Evolutionary conservation across 148 eudicot genomes (phyloP).

Genomic region (Fallopia convolvulus): DNA sequence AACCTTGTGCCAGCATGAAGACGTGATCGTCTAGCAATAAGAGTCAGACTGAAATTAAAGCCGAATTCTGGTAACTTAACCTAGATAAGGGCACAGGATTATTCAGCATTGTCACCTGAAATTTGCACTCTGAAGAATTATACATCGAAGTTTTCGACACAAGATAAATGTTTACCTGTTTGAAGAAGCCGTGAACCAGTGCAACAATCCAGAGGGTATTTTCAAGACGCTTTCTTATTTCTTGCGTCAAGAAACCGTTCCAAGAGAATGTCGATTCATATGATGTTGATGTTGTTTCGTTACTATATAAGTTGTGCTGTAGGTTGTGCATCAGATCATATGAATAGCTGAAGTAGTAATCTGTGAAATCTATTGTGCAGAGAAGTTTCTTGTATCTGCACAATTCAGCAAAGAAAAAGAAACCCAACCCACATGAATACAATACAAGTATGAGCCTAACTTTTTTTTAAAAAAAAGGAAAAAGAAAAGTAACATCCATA

Average conservation of each 20-base stretch:
- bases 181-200: constrained; percentile 78
- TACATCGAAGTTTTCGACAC: not conserved
- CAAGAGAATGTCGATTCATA: constrained; percentile 89
- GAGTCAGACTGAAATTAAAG: constrained; percentile 53
- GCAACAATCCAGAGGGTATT: constrained; percentile 89
- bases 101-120: not conserved
- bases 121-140: not conserved
- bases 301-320: constrained; percentile 56
- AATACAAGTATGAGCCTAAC: too few species aligned
- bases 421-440: constrained; percentile 32
- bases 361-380: constrained; percentile 63
- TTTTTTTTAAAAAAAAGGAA: too few species aligned
- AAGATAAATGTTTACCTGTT: constrained; percentile 47
- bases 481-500: not conserved
- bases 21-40: constrained; percentile 86
- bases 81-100: constrained; percentile 22
- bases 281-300: constrained; percentile 38
- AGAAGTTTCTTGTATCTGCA: constrained; percentile 81
- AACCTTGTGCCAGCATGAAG: constrained; percentile 93
- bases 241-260: constrained; percentile 76
- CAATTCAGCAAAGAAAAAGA: constrained; percentile 30
- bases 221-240: constrained; percentile 55
- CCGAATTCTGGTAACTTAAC: constrained; percentile 46
- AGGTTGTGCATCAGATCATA: constrained; percentile 77
- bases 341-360: constrained; percentile 85